Percentiles rank a stretch among this genome's conserved stretches.
Conservation (phyloP, 2,329 filamentous ascomycete genomes). For the Fusarium kyushuense region DNA sequence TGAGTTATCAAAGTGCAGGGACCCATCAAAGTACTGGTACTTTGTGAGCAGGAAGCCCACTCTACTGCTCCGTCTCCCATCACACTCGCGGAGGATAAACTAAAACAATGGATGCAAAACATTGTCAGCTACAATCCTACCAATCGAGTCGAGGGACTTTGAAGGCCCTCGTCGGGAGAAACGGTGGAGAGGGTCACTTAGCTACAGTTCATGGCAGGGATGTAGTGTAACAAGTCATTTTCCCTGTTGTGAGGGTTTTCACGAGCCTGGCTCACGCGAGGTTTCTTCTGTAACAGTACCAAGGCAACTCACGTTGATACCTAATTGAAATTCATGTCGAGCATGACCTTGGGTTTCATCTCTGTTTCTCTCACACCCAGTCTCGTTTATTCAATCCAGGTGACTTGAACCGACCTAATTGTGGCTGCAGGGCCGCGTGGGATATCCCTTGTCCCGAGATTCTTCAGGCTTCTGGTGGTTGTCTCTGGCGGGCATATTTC, state of each 20-base stretch:
- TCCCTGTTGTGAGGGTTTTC: constrained; percentile 7
- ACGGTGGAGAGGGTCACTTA: constrained; percentile 15
- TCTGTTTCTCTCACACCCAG: background rate
- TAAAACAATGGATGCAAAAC: constrained; percentile 27
- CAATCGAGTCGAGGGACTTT: constrained; percentile 13
- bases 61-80: constrained; percentile 8
- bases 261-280: constrained; percentile 28
- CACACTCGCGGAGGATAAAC: constrained; percentile 8
- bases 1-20: constrained; percentile 11
- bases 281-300: constrained; percentile 2
- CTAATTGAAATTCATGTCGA: background rate
- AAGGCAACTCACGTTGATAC: background rate
- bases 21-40: constrained; percentile 26
- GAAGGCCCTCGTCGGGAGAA: constrained; percentile 7
- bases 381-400: constrained; percentile 2
- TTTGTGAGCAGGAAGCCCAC: constrained; percentile 14
- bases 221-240: background rate
- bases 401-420: constrained; percentile 3
- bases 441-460: constrained; percentile 25
- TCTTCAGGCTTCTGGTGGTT: constrained; percentile 3
- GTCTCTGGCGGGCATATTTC: constrained; percentile 10
- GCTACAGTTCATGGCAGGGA: constrained; percentile 13
- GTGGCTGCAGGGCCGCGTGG: constrained; percentile 19
- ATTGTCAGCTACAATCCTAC: constrained; percentile 36
- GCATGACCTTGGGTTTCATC: background rate